phyloP scores from a whole-genome alignment of 2,329 filamentous ascomycete species.

The Hansfordia pulvinata region DNA sequence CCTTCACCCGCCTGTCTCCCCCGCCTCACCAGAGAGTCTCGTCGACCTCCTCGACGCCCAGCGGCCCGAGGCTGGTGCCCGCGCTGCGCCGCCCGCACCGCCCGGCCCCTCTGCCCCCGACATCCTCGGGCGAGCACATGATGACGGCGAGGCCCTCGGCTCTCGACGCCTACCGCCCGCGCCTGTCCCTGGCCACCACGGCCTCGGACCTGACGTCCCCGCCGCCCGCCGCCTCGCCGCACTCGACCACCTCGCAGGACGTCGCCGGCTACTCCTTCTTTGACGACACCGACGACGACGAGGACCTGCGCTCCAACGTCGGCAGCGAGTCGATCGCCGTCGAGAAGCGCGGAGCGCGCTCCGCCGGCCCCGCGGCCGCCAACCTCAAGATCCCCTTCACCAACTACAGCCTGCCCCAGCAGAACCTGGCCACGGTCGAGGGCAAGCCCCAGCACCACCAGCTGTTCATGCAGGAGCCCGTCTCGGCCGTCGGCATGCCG shows the following conservation, averaged over 20 bases:
- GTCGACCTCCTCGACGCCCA: slow-evolving; percentile 1
- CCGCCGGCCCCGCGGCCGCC: slow-evolving; percentile 9
- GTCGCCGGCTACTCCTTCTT: slow-evolving; percentile 20
- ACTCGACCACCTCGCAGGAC: slow-evolving; percentile 18
- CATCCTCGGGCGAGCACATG: slow-evolving; percentile 1
- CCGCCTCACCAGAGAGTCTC: slow-evolving; percentile 25
- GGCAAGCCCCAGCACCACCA: no score
- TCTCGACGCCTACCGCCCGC: not conserved
- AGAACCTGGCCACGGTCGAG: slow-evolving; percentile 8
- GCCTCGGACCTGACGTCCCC: slow-evolving; percentile 9
- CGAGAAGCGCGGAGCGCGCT: slow-evolving; percentile 6
- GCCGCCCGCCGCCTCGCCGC: slow-evolving; percentile 4
- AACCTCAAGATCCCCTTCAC: slow-evolving; percentile 8
- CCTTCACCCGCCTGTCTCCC: slow-evolving; percentile 31
- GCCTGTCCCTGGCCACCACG: slow-evolving; percentile 1
- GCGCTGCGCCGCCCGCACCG: not conserved
- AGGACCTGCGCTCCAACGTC: slow-evolving; percentile 15
- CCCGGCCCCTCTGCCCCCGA: slow-evolving; percentile 3
- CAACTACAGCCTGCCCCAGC: slow-evolving; percentile 26
- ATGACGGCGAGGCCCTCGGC: slow-evolving; percentile 1
- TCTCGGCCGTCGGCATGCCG: slow-evolving; percentile 5
- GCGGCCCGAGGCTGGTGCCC: not conserved
- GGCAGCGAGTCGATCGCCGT: slow-evolving; percentile 18
- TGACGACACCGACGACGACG: slow-evolving; percentile 26
- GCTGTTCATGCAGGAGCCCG: slow-evolving; percentile 5